A percentile compares a stretch with the other conserved stretches of the same genome.
Evolutionary conservation across 225 moss, liverwort and hornwort genomes (phyloP).

Genomic region (Sphagnum contortum): DNA sequence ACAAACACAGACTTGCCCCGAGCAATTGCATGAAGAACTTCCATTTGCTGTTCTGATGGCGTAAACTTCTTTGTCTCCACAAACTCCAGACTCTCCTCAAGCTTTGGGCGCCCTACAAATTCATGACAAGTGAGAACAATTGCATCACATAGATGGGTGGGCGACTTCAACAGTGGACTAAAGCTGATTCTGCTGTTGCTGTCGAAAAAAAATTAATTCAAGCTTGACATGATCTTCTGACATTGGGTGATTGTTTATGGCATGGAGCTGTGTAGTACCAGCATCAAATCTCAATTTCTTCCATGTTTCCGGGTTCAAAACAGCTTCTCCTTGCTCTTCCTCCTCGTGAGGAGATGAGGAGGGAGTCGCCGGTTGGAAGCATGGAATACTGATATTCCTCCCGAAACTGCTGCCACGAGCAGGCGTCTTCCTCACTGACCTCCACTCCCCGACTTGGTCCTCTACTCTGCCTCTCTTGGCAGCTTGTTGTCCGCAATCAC

Average conservation of each 20-base stretch:
- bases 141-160: too few species aligned
- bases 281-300: slow-evolving; percentile 14
- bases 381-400: slow-evolving; percentile 11
- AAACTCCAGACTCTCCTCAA: slow-evolving; percentile 7
- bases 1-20: slow-evolving; percentile 65
- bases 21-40: slow-evolving; percentile 61
- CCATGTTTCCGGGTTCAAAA: slow-evolving; percentile 9
- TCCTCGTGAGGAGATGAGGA: too few species aligned
- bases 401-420: slow-evolving; percentile 50
- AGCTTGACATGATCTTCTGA: slow-evolving; percentile 6
- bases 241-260: slow-evolving; percentile 1
- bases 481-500: not conserved
- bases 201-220: not conserved
- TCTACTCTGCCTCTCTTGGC: not conserved
- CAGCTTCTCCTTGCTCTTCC: slow-evolving; percentile 1
- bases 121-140: not conserved
- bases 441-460: slow-evolving; percentile 59
- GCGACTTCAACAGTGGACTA: too few species aligned
- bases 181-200: too few species aligned
- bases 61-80: slow-evolving; percentile 9
- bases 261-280: not conserved
- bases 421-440: slow-evolving; percentile 61
- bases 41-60: slow-evolving; percentile 55
- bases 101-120: not conserved
- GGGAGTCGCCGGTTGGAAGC: slow-evolving; percentile 1